Evolutionary conservation across 2,329 filamentous ascomycete species (phyloP).

Genomic region (Eutypella sp.): DNA sequence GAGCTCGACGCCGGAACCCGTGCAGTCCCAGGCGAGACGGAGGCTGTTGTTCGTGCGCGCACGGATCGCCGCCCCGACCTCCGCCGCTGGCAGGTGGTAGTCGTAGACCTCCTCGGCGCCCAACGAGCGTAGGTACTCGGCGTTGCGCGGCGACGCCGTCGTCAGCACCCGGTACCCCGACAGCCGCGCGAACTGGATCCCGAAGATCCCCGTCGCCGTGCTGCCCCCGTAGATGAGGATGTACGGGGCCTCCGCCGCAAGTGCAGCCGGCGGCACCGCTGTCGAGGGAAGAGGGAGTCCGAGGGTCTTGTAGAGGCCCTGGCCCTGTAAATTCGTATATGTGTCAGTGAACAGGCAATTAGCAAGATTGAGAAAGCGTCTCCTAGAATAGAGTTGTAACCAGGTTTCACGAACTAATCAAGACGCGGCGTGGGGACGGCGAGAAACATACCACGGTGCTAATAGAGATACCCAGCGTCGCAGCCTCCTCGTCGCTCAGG

Average conservation of each 20-base stretch:
- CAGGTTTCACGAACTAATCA: too few relatives aligned
- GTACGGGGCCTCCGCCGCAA: slow-evolving; percentile 19
- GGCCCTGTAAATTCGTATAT: slow-evolving; percentile 28
- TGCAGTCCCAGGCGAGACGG: background rate
- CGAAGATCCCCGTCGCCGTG: slow-evolving; percentile 52
- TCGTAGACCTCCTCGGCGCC: background rate
- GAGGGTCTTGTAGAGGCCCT: slow-evolving; percentile 43
- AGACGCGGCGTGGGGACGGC: too few relatives aligned
- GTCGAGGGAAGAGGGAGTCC: slow-evolving; percentile 40
- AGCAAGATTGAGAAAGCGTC: too few relatives aligned
- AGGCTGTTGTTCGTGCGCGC: background rate
- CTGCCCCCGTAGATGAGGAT: slow-evolving; percentile 44
- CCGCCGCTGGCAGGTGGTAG: background rate
- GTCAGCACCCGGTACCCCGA: slow-evolving; percentile 35
- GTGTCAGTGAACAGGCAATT: too few relatives aligned
- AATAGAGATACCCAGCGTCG: slow-evolving; percentile 36
- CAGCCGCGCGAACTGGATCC: slow-evolving; percentile 39
- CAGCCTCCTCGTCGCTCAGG: slow-evolving; percentile 41
- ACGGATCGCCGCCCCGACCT: background rate
- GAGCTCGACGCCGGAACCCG: background rate
- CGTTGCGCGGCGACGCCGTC: slow-evolving; percentile 34
- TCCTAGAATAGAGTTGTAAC: too few relatives aligned
- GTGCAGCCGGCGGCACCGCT: slow-evolving; percentile 19
- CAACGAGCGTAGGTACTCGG: slow-evolving; percentile 27
- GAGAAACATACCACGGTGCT: slow-evolving; percentile 33